These are phyloP conservation scores for Lyophyllum atratum DNA, from an alignment of 768 basidiomycete species.

Conservation along the genomic window DNA sequence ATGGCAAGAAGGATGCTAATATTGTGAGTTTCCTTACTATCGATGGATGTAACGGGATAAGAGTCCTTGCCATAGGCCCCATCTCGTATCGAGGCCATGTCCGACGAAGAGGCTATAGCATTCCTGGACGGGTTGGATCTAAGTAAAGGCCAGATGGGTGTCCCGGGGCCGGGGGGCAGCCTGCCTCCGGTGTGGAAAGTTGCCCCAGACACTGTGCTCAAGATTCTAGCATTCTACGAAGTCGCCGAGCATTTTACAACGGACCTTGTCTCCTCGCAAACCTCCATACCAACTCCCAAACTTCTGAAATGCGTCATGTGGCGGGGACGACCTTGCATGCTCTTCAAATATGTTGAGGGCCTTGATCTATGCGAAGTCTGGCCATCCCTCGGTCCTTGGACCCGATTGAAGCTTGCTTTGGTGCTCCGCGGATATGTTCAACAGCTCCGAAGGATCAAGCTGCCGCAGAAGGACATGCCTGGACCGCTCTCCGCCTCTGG, in stretches of 20 bases:
- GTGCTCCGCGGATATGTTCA: constrained; percentile 19
- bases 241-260: background rate
- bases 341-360: constrained; percentile 29
- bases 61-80: background rate
- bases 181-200: background rate
- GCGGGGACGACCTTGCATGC: constrained; percentile 1
- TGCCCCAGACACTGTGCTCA: constrained; percentile 4
- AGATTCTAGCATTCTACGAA: background rate
- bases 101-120: background rate
- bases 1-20: background rate
- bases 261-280: constrained; percentile 3
- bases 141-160: background rate
- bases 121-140: background rate
- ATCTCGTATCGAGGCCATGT: background rate
- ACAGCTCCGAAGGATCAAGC: constrained; percentile 21
- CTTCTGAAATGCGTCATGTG: constrained; percentile 12
- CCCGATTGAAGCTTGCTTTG: constrained; percentile 16
- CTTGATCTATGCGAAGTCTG: constrained; percentile 16
- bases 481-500: constrained; percentile 22
- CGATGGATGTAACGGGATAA: background rate
- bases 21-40: background rate
- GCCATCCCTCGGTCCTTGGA: constrained; percentile 17
- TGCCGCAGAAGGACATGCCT: constrained; percentile 14
- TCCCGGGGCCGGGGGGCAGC: background rate
- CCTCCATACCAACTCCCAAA: constrained; percentile 20